These are phyloP conservation scores for Ophiosphaerella herpotricha DNA, from an alignment of 2,329 filamentous ascomycete species.

Conservation along the genomic window DNA sequence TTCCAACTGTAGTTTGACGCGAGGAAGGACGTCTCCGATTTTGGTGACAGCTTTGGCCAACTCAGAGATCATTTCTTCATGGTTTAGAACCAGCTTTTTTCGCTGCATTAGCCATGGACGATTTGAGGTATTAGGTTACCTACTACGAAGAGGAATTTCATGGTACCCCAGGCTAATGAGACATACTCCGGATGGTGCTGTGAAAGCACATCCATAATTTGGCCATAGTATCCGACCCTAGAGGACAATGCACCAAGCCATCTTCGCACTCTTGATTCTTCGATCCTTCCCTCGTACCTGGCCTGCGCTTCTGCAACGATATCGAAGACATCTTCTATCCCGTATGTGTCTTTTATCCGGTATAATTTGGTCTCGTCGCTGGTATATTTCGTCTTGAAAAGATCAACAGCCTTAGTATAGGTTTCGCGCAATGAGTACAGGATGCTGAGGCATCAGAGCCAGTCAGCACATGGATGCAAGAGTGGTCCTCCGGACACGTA, in stretches of 20 bases:
- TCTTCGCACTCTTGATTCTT: constrained; percentile 6
- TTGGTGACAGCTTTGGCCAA: constrained; percentile 8
- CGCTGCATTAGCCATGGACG: background rate
- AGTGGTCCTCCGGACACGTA: too few relatives aligned
- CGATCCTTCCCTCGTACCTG: too few relatives aligned
- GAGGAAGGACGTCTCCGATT: constrained; percentile 15
- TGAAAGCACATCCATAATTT: constrained; percentile 24
- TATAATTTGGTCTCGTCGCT: too few relatives aligned
- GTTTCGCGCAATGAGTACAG: too few relatives aligned
- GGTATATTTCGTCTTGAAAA: too few relatives aligned
- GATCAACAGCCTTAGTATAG: too few relatives aligned
- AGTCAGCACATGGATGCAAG: too few relatives aligned
- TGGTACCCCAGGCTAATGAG: constrained; percentile 32
- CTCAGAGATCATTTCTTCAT: constrained; percentile 2
- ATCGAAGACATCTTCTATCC: too few relatives aligned
- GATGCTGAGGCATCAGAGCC: too few relatives aligned
- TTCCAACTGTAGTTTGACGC: background rate
- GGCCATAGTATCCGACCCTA: constrained; percentile 18
- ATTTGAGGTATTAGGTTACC: background rate
- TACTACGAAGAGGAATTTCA: constrained; percentile 34
- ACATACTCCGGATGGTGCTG: constrained; percentile 40
- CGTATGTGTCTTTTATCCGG: too few relatives aligned
- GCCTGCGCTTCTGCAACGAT: too few relatives aligned
- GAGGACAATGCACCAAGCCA: constrained; percentile 8
- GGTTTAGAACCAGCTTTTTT: constrained; percentile 7